These are phyloP conservation scores for Lentinula edodes DNA, from an alignment of 768 basidiomycete species.

Conservation along the genomic window DNA sequence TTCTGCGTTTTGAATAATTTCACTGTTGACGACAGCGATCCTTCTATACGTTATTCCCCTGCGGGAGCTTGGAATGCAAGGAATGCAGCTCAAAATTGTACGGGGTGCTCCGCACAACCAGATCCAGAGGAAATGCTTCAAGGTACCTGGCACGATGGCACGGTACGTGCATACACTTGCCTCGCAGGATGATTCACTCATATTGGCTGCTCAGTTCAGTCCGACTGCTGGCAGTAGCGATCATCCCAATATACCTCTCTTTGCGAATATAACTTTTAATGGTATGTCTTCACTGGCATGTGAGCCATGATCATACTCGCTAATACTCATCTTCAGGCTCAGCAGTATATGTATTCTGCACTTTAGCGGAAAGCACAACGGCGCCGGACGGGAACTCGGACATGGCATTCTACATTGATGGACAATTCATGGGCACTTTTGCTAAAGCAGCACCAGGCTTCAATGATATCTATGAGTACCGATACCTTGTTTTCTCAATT, in stretches of 20 bases:
- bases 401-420: constrained; percentile 30
- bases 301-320: background rate
- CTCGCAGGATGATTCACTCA: constrained; percentile 7
- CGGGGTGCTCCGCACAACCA: constrained; percentile 13
- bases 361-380: constrained; percentile 20
- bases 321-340: background rate
- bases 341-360: constrained; percentile 39
- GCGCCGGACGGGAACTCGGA: constrained; percentile 22
- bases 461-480: constrained; percentile 20
- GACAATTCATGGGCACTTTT: constrained; percentile 17
- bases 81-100: constrained; percentile 8
- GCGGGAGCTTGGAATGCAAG: constrained; percentile 14
- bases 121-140: constrained; percentile 9
- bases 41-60: constrained; percentile 15
- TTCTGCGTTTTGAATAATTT: constrained; percentile 14
- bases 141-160: constrained; percentile 21
- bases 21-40: constrained; percentile 23
- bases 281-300: constrained; percentile 23
- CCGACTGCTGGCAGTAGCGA: constrained; percentile 7
- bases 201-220: constrained; percentile 8
- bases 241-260: constrained; percentile 13
- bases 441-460: constrained; percentile 10
- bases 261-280: constrained; percentile 26
- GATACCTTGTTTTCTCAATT: constrained; percentile 29
- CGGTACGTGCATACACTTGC: background rate